These are phyloP conservation scores for Gossypium davidsonii DNA, from an alignment of 441 rosid genomes.

Conservation along the genomic window DNA sequence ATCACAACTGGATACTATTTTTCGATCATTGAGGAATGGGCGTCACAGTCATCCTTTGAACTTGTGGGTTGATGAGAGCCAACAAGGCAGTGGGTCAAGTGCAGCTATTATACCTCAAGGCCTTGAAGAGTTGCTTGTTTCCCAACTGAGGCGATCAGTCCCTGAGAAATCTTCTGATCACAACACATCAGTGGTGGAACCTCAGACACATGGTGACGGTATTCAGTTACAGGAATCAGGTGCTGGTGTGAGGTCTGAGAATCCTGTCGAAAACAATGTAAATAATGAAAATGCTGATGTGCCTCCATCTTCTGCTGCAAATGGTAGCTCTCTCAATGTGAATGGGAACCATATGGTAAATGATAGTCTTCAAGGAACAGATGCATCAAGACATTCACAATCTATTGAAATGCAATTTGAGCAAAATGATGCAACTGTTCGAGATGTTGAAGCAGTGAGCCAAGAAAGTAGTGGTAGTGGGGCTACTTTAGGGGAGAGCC, in stretches of 20 bases:
- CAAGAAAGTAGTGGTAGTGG: constrained; percentile 99
- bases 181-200: constrained; percentile 38
- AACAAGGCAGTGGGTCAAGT: constrained; percentile 69
- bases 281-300: constrained; percentile 40
- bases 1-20: constrained; percentile 68
- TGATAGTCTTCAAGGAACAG: constrained; percentile 39
- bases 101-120: constrained; percentile 73
- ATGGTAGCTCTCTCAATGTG: constrained; percentile 41
- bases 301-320: constrained; percentile 40
- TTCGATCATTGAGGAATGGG: constrained; percentile 86
- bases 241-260: constrained; percentile 39
- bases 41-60: constrained; percentile 86
- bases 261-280: constrained; percentile 43
- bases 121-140: constrained; percentile 90
- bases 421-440: constrained; percentile 71
- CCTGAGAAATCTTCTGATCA: constrained; percentile 58
- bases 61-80: constrained; percentile 92
- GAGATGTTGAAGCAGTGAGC: constrained; percentile 98
- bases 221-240: constrained; percentile 44
- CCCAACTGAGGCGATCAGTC: constrained; percentile 75
- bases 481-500: constrained; percentile 97
- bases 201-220: constrained; percentile 42
- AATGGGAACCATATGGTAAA: constrained; percentile 40
- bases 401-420: constrained; percentile 90
- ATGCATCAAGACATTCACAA: constrained; percentile 41